Conservation (phyloP, 1,284 basidiomycete genomes). For the Tylopilus sp. region DNA sequence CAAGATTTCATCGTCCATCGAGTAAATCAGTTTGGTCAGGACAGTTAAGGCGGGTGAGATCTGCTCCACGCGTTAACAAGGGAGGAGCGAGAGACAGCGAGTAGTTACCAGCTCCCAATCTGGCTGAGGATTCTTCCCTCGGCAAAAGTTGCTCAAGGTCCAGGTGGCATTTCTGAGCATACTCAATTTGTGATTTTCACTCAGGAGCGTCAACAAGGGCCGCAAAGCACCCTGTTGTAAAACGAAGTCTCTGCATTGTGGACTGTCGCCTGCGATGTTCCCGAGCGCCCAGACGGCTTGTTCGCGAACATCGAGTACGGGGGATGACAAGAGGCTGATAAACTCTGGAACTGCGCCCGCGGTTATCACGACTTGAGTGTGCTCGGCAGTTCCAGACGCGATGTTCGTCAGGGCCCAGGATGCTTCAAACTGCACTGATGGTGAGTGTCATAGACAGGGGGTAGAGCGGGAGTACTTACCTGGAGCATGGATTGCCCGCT, state of each 20-base stretch:
- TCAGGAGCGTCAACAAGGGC: conserved; percentile 68
- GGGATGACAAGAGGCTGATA: conserved; percentile 87
- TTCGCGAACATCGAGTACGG: conserved; percentile 89
- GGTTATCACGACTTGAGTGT: conserved; percentile 97
- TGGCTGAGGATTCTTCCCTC: conserved; percentile 94
- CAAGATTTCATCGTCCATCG: conserved; percentile 97
- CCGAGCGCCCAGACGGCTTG: conserved; percentile 97
- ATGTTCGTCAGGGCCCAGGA: conserved; percentile 99
- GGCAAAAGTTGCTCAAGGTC: conserved; percentile 97
- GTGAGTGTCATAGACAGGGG: not conserved
- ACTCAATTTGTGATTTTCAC: conserved; percentile 90
- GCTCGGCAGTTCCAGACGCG: conserved; percentile 97
- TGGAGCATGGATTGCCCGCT: conserved; percentile 93
- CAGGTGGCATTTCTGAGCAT: conserved; percentile 98
- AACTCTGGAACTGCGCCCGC: conserved; percentile 97
- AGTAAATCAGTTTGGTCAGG: conserved; percentile 98
- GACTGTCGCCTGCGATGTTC: conserved; percentile 95
- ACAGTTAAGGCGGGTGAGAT: conserved; percentile 96
- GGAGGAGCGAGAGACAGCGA: conserved; percentile 2
- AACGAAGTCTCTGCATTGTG: conserved; percentile 90
- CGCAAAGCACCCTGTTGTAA: conserved; percentile 73
- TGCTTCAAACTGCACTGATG: conserved; percentile 82
- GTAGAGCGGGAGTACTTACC: conserved; percentile 45
- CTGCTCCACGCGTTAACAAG: conserved; percentile 40
- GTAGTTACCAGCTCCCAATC: conserved; percentile 83